phyloP scores from a whole-genome alignment of 1,139 yeast species.

The Taphrina sp. region DNA sequence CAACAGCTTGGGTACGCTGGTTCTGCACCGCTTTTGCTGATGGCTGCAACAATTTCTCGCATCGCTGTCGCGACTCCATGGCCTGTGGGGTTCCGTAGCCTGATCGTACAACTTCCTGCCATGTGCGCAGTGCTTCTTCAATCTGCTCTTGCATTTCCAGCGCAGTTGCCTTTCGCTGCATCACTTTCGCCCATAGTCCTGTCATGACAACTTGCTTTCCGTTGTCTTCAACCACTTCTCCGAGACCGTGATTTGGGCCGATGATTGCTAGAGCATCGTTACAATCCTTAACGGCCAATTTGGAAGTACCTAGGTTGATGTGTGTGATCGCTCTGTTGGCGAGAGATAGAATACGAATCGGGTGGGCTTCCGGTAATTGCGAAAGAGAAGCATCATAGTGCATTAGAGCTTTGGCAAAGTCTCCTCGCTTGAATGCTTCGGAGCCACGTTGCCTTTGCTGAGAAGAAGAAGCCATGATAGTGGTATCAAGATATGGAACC shows the following conservation, averaged over 20 bases:
- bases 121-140: slow-evolving; percentile 59
- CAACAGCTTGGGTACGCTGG: not conserved
- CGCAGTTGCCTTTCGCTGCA: slow-evolving; percentile 74
- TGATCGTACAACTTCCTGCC: slow-evolving; percentile 60
- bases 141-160: slow-evolving; percentile 74
- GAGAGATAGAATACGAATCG: slow-evolving; percentile 62
- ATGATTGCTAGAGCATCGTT: slow-evolving; percentile 60
- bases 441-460: slow-evolving; percentile 63
- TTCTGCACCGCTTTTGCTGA: slow-evolving; percentile 22
- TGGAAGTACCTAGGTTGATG: slow-evolving; percentile 71
- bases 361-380: slow-evolving; percentile 64
- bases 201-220: slow-evolving; percentile 55
- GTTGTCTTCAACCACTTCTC: slow-evolving; percentile 45
- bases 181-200: slow-evolving; percentile 71
- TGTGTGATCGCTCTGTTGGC: slow-evolving; percentile 76
- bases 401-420: slow-evolving; percentile 64
- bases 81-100: slow-evolving; percentile 65
- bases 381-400: slow-evolving; percentile 62
- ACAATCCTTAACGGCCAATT: slow-evolving; percentile 57
- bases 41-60: slow-evolving; percentile 55
- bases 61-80: slow-evolving; percentile 80
- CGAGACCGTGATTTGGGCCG: slow-evolving; percentile 48
- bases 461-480: slow-evolving; percentile 35
- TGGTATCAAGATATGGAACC: slow-evolving; percentile 20
- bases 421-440: slow-evolving; percentile 71